Base-by-base conservation (phyloP, 371 early-diverging fungal genomes). In the Rhizopus sp. region DNA sequence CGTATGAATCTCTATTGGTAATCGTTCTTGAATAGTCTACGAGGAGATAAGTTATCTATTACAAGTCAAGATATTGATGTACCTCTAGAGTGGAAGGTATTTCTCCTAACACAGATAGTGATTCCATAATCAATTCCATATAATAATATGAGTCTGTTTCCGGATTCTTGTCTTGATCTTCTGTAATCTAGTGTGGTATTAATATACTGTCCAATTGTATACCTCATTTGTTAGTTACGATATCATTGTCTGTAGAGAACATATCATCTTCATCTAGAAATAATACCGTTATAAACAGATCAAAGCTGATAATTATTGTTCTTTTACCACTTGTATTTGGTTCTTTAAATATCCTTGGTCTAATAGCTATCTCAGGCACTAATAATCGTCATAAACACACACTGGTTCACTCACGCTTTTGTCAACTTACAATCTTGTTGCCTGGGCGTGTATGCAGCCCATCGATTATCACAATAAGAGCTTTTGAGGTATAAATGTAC, bases 401-500 rank as follows among this genome's bases (percentile, higher is more conserved):
- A 30, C 5, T 5, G 12, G 16, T 5, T 47, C 3, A 38, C 4
- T 37, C 38, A 16, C 4, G 37, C 44, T 8, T 31, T 47, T 31
- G 1, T 23, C 30, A 41, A 62, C 81, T 60, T 79, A 84, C 86
- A 72, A 55, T 73, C 59, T 56, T 80, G 77, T 56, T 87, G 88
- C 34, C 79, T 82, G 40, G 75, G 77, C 17, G 76, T 76, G 68
- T 84, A 85, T 33, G 70, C 70, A 4, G 77, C 51, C 85, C 85
- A 87, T 52, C 81, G 73, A 63, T 83, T 85, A 63, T 83, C 86
- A 41, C 85, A 80, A 46, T 81, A 83, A 1, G 83, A 74, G 53
- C 88, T 94, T 64, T 95, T 96, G 7, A 97, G 73, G 72, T 97
- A 97, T 4, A 96, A 59, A 69, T 96, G 95, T 62, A 88, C 93